phyloP scores from a whole-genome alignment of 2,329 filamentous ascomycete genomes.

The Hypoxylon sp. region DNA sequence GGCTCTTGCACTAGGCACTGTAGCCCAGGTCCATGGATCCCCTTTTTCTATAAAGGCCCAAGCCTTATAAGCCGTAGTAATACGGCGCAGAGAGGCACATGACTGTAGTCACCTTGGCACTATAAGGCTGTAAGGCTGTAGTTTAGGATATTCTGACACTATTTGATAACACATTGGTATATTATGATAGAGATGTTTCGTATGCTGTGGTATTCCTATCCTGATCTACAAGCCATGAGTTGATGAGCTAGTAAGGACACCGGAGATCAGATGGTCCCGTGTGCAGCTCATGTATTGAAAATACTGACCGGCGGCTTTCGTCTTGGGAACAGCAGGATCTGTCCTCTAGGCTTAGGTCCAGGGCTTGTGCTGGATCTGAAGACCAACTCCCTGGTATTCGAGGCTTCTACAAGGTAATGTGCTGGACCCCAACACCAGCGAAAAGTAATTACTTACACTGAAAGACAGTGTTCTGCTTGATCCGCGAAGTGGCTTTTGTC shows the following conservation, averaged over 20 bases:
- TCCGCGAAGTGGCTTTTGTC: too few species aligned
- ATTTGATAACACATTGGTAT: neutral
- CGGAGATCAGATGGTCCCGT: neutral
- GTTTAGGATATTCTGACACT: neutral
- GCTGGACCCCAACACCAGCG: too few species aligned
- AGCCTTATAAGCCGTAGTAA: neutral
- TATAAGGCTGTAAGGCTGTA: neutral
- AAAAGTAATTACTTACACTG: too few species aligned
- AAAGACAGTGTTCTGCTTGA: too few species aligned
- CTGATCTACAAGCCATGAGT: neutral
- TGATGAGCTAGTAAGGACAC: neutral
- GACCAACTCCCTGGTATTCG: neutral
- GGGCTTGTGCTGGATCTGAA: neutral
- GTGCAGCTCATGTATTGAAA: neutral
- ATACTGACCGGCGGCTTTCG: neutral
- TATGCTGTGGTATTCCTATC: neutral
- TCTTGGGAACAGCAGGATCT: neutral
- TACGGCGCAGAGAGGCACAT: neutral
- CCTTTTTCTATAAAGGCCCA: neutral
- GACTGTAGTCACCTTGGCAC: neutral
- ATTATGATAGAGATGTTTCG: neutral
- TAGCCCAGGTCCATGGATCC: neutral
- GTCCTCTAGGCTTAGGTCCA: neutral
- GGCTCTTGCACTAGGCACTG: neutral
- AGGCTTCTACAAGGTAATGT: too few species aligned